Evolutionary conservation across 768 basidiomycete species (phyloP).

Genomic region (Rhizopogon vesiculosus): DNA sequence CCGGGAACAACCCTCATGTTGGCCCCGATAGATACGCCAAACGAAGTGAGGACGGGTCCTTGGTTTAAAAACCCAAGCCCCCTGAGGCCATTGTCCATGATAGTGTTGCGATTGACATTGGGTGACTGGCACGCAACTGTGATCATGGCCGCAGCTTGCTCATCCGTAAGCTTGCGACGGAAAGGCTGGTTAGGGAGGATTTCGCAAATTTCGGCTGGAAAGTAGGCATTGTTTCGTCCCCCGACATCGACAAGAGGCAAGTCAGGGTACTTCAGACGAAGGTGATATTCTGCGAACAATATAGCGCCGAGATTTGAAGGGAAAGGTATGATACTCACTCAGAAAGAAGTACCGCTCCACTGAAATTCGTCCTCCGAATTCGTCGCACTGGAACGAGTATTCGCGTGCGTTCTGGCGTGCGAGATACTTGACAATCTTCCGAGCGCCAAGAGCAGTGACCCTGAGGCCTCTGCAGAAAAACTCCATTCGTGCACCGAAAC

Average conservation of each 20-base stretch:
- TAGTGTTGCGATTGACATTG: conserved; percentile 42
- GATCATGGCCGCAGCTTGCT: conserved; percentile 51
- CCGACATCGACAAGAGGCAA: conserved; percentile 47
- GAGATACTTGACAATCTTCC: conserved; percentile 62
- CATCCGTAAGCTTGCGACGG: conserved; percentile 47
- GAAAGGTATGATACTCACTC: conserved; percentile 30
- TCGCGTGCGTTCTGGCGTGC: conserved; percentile 34
- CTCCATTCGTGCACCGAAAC: conserved; percentile 53
- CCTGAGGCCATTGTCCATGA: conserved; percentile 36
- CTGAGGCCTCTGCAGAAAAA: conserved; percentile 64
- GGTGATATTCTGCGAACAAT: conserved; percentile 36
- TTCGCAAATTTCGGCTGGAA: conserved; percentile 46
- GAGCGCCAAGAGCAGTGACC: conserved; percentile 65
- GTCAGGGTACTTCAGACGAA: conserved; percentile 32
- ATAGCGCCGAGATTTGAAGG: background rate
- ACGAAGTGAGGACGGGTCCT: conserved; percentile 32
- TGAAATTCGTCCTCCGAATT: conserved; percentile 32
- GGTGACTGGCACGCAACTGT: conserved; percentile 44
- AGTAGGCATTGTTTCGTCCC: conserved; percentile 27
- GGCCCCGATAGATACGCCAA: conserved; percentile 40
- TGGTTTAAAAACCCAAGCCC: conserved; percentile 36
- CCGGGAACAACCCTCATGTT: conserved; percentile 55
- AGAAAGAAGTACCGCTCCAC: conserved; percentile 44
- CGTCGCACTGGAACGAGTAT: conserved; percentile 36
- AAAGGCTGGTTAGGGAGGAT: conserved; percentile 39